phyloP scores from a whole-genome alignment of 2,329 filamentous ascomycete genomes.

The Grosmannia serpens region DNA sequence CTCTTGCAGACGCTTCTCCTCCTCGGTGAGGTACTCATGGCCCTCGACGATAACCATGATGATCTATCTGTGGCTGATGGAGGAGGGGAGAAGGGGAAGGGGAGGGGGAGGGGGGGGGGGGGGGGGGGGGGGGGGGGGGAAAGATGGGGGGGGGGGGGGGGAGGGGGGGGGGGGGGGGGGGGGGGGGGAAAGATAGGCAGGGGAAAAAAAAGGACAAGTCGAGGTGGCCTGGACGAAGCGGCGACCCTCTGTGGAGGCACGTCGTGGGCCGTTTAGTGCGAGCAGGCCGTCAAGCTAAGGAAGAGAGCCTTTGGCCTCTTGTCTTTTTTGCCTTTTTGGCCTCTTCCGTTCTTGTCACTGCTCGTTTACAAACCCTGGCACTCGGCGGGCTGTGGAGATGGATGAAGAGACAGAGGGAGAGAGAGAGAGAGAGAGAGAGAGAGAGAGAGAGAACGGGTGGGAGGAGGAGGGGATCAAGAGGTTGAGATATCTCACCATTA shows the following conservation, averaged over 20 bases:
- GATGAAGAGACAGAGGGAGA: neutral
- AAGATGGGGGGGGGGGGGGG: neutral
- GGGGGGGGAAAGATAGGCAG: neutral
- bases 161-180: too few relatives aligned
- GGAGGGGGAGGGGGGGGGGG: neutral
- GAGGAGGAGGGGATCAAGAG: too few relatives aligned
- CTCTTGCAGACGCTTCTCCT: conserved; percentile 81
- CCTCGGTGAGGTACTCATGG: conserved; percentile 76
- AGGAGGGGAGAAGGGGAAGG: neutral
- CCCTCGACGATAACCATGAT: conserved; percentile 83
- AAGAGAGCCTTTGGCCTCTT: neutral
- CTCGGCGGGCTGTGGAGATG: too few relatives aligned
- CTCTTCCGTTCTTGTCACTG: too few relatives aligned
- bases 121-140: neutral
- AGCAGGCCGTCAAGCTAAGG: too few relatives aligned
- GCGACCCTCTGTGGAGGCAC: too few relatives aligned
- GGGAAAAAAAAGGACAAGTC: neutral
- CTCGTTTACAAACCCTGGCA: too few relatives aligned
- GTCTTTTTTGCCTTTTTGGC: too few relatives aligned
- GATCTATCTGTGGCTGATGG: neutral
- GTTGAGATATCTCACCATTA: too few relatives aligned
- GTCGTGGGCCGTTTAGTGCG: too few relatives aligned
- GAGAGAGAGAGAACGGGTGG: too few relatives aligned
- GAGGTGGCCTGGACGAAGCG: too few relatives aligned
- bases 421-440: neutral